A percentile compares a stretch with the other conserved stretches of the same genome.
Conservation (phyloP, 306 rosid species). For the Quercus glauca region DNA sequence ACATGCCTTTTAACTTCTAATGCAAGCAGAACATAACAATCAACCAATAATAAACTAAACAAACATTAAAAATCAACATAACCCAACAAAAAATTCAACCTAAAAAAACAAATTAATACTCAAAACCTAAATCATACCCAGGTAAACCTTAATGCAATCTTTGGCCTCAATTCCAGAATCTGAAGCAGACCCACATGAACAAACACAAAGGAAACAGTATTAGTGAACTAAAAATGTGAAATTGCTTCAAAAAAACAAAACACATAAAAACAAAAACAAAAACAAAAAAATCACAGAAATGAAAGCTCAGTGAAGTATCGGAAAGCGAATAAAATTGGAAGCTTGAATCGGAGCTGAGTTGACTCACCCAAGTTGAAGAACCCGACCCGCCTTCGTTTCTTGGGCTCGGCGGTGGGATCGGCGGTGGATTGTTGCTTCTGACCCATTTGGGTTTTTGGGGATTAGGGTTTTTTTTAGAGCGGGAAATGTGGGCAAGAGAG, state of each 20-base stretch:
- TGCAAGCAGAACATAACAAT: neutral
- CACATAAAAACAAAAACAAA: neutral
- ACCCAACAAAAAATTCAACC: neutral
- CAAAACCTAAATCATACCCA: slow-evolving; percentile 50
- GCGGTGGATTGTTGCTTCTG: slow-evolving; percentile 54
- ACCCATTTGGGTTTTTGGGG: slow-evolving; percentile 41
- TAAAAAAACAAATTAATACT: neutral
- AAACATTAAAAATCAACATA: neutral
- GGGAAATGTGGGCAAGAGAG: slow-evolving; percentile 40
- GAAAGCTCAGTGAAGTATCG: neutral
- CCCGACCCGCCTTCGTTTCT: slow-evolving; percentile 77
- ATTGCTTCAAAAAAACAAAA: neutral
- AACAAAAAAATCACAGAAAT: neutral
- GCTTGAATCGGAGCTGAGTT: neutral
- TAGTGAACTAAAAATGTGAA: slow-evolving; percentile 2
- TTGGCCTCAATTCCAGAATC: slow-evolving; percentile 82
- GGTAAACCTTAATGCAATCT: slow-evolving; percentile 71
- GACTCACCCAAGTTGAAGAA: slow-evolving; percentile 47
- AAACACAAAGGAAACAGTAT: neutral
- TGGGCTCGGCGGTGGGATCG: slow-evolving; percentile 38
- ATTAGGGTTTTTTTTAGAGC: slow-evolving; percentile 67
- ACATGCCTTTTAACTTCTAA: neutral
- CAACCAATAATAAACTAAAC: neutral
- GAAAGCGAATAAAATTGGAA: neutral
- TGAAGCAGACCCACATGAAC: slow-evolving; percentile 13